Evolutionary conservation across 805 yeast genomes (phyloP), one percentile per base, ranked within the genome.

Genomic region (Schwanniomyces yamadae): DNA sequence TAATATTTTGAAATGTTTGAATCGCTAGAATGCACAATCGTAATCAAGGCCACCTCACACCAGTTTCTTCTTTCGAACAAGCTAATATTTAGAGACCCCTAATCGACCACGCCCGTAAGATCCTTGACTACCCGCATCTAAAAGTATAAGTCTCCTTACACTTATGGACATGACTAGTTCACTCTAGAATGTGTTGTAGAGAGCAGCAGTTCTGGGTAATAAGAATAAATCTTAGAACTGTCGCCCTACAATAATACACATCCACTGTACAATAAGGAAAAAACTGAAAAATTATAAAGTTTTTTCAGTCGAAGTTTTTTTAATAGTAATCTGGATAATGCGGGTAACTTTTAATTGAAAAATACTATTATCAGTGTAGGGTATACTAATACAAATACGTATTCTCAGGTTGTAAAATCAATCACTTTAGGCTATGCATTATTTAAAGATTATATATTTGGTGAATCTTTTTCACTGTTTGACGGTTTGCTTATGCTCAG

Each of bases 231-330:
- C 49, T 44, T 18, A 26, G 51, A 57, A 54, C 49, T 50, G 63
- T 46, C 55, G 64, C 74, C 69, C 74, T 67, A 69, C 74, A 69
- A 69, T 69, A 69, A 69, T 69, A 69, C 72, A 57, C 69, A 66
- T 65, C 50, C 73, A 49, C 42, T 43, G 71, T 66, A 68, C 70
- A 66, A 66, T 64, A 60, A 44, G 40, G 68, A 52, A 34, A 36
- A 28, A 28, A 8, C 33, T 18, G 8, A 17, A 11, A 24, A 28
- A 27, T 3, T 15, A 16, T 25, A 3, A 5, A 16, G 9, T 4
- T 4, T 11, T 15, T 4, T 26, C 19, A 6, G 10, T 11, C 3
- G 4, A 13, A 8, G 13, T 16, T 15, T 13, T 27, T 27, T 27
- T 27, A 27, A 15, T 11, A n/a, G 23, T 15, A 28, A 21, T 14